Evolutionary conservation across 768 basidiomycete genomes (phyloP).

Genomic region (Hygrocybe coccinea): DNA sequence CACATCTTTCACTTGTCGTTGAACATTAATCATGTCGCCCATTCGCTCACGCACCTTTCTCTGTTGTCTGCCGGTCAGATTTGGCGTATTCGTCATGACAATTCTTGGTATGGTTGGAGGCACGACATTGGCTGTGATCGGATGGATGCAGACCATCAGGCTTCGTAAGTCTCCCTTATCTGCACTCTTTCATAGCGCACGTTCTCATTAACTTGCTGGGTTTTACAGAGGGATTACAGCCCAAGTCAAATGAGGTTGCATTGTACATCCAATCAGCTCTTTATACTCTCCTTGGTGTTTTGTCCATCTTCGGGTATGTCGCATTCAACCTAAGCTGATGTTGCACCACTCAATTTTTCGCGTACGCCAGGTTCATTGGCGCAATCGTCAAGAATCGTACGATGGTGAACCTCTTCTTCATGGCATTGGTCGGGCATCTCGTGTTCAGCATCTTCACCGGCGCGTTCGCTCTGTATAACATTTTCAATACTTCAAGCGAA

Average conservation of each 20-base stretch:
- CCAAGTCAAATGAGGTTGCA: slow-evolving; percentile 37
- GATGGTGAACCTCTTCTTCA: slow-evolving; percentile 40
- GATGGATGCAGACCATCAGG: slow-evolving; percentile 31
- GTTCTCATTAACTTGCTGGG: slow-evolving; percentile 1
- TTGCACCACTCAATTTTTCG: background rate
- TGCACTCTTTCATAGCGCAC: too few species aligned
- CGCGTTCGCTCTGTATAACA: slow-evolving; percentile 40
- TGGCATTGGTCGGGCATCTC: slow-evolving; percentile 38
- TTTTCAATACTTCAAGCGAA: slow-evolving; percentile 36
- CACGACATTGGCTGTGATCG: slow-evolving; percentile 35
- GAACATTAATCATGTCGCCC: background rate
- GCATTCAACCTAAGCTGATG: background rate
- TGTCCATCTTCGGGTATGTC: slow-evolving; percentile 44
- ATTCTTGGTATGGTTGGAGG: slow-evolving; percentile 43
- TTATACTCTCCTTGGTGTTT: slow-evolving; percentile 38
- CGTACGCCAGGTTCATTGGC: slow-evolving; percentile 36
- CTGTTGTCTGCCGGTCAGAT: slow-evolving; percentile 9
- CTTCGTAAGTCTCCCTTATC: slow-evolving; percentile 7
- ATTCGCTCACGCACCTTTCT: slow-evolving; percentile 3
- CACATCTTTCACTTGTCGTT: background rate
- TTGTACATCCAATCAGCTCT: slow-evolving; percentile 40
- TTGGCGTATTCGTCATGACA: slow-evolving; percentile 23
- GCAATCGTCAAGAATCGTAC: slow-evolving; percentile 37
- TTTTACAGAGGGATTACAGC: background rate
- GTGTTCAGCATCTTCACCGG: slow-evolving; percentile 43